Evolutionary conservation across 805 yeast species (phyloP).

Genomic region (Diddensiella transvaalensis): DNA sequence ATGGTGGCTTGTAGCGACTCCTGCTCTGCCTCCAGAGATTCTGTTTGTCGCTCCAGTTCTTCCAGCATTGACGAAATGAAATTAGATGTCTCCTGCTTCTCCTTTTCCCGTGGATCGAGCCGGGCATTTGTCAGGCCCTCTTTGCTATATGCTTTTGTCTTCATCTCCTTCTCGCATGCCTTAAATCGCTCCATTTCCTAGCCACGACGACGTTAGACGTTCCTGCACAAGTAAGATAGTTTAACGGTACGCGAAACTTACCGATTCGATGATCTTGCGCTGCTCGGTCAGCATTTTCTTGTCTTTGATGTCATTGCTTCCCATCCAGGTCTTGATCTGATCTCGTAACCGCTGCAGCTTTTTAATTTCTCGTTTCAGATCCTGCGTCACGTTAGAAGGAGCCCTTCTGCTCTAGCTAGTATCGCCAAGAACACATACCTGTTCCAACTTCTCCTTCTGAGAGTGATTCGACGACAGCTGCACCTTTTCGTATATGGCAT

Average conservation of each 20-base stretch:
- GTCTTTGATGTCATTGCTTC: constrained; percentile 87
- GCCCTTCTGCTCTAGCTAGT: not conserved
- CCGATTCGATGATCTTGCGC: constrained; percentile 53
- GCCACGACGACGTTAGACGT: not conserved
- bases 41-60: constrained; percentile 77
- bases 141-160: constrained; percentile 89
- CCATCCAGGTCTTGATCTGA: constrained; percentile 92
- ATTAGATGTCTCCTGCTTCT: constrained; percentile 65
- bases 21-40: constrained; percentile 68
- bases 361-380: constrained; percentile 90
- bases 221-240: not conserved
- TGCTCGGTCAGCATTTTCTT: constrained; percentile 78
- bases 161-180: constrained; percentile 87
- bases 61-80: constrained; percentile 72
- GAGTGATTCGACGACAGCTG: constrained; percentile 76
- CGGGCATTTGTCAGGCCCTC: constrained; percentile 80
- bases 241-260: not conserved
- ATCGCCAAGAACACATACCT: not conserved
- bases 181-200: constrained; percentile 88
- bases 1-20: constrained; percentile 49
- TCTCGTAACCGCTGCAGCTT: constrained; percentile 90
- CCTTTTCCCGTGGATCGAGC: constrained; percentile 75
- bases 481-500: constrained; percentile 79
- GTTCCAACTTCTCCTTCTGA: constrained; percentile 88
- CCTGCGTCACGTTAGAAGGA: constrained; percentile 33